phyloP scores from a whole-genome alignment of 352 stramenopile genomes.

The Phytophthora constricta region DNA sequence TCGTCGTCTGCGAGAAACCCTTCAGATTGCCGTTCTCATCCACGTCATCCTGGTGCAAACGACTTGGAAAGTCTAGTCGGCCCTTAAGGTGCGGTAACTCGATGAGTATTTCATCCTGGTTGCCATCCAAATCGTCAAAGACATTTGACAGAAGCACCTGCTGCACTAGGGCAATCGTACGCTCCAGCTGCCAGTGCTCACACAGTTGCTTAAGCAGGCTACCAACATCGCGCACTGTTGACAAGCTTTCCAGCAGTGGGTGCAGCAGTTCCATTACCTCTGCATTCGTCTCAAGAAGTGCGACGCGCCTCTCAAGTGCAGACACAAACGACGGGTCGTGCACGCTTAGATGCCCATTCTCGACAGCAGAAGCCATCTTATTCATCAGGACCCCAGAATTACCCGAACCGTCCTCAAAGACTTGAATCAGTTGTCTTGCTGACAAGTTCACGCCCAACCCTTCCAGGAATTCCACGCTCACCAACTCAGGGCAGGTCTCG shows the following conservation, averaged over 20 bases:
- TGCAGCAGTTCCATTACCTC: slow-evolving; percentile 73
- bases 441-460: slow-evolving; percentile 67
- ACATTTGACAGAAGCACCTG: slow-evolving; percentile 73
- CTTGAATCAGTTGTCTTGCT: slow-evolving; percentile 61
- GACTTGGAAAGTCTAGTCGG: slow-evolving; percentile 79
- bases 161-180: slow-evolving; percentile 67
- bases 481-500: slow-evolving; percentile 74
- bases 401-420: slow-evolving; percentile 76
- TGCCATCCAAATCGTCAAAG: slow-evolving; percentile 87
- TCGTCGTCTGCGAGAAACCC: slow-evolving; percentile 73
- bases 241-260: slow-evolving; percentile 78
- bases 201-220: slow-evolving; percentile 66
- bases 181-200: slow-evolving; percentile 69
- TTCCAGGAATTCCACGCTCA: slow-evolving; percentile 88
- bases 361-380: slow-evolving; percentile 75
- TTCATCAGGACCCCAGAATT: slow-evolving; percentile 65
- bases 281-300: slow-evolving; percentile 52
- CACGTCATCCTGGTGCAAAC: slow-evolving; percentile 80
- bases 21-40: slow-evolving; percentile 86
- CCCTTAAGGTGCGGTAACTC: slow-evolving; percentile 64
- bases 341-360: slow-evolving; percentile 73
- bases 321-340: slow-evolving; percentile 48
- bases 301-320: slow-evolving; percentile 35
- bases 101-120: slow-evolving; percentile 74
- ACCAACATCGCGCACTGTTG: slow-evolving; percentile 72